phyloP scores from a whole-genome alignment of 2,329 filamentous ascomycete genomes.

The Epichloe typhina region DNA sequence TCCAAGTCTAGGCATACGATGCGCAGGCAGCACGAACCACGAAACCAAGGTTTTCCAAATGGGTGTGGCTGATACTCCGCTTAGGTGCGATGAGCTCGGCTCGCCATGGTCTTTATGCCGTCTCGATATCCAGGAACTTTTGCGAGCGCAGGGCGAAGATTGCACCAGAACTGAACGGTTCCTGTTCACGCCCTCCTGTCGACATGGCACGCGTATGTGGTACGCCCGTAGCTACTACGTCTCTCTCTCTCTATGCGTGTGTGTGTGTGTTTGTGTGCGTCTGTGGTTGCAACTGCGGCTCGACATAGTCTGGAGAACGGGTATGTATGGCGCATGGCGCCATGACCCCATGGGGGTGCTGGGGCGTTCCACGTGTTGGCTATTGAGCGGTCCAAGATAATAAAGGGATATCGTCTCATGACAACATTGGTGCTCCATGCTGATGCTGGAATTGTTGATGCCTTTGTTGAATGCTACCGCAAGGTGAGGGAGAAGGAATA shows the following conservation, averaged over 20 bases:
- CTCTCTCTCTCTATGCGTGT: too few relatives aligned
- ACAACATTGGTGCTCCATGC: too few relatives aligned
- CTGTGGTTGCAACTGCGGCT: background rate
- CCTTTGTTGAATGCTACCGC: too few relatives aligned
- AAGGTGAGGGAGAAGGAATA: too few relatives aligned
- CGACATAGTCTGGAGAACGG: background rate
- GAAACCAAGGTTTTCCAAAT: background rate
- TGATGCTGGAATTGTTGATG: too few relatives aligned
- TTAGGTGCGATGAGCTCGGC: background rate
- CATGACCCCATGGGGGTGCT: slow-evolving; percentile 8
- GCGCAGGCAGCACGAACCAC: background rate
- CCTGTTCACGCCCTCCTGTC: slow-evolving; percentile 3
- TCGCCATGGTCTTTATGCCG: background rate
- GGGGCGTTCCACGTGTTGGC: slow-evolving; percentile 5
- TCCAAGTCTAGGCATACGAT: background rate
- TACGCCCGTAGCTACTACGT: too few relatives aligned
- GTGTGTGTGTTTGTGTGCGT: too few relatives aligned
- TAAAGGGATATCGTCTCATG: background rate
- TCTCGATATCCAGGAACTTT: slow-evolving; percentile 10
- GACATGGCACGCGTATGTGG: background rate
- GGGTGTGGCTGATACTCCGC: background rate
- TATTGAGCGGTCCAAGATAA: background rate
- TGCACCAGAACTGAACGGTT: slow-evolving; percentile 7
- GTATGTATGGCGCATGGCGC: background rate
- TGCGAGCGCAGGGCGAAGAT: slow-evolving; percentile 9